A percentile compares a stretch with the other conserved stretches of the same genome.
Conservation (phyloP, 768 basidiomycete species). For the Omphalotus guepiniiformis region DNA sequence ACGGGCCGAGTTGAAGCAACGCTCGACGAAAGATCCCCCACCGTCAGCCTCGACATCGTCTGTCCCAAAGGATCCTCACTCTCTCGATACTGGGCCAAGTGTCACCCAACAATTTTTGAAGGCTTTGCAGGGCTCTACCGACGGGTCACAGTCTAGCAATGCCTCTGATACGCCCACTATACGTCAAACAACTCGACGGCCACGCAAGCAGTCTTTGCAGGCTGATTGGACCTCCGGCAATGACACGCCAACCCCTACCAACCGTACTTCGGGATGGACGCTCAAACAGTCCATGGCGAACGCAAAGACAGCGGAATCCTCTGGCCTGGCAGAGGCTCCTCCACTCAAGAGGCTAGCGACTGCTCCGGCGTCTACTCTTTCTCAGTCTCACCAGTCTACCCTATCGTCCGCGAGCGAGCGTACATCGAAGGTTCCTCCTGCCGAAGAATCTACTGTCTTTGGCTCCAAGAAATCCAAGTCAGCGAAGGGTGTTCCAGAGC, state of each 20-base stretch:
- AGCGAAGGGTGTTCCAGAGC: background rate
- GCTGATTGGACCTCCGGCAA: conserved; percentile 6
- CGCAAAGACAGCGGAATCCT: background rate
- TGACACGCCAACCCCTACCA: conserved; percentile 7
- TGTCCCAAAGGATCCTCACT: no score
- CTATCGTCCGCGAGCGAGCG: background rate
- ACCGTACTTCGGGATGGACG: conserved; percentile 1
- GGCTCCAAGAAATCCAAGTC: background rate
- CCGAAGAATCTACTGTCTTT: background rate
- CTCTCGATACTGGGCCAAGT: background rate
- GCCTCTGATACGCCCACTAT: conserved; percentile 7
- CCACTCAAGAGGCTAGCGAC: conserved; percentile 7
- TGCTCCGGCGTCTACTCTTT: background rate
- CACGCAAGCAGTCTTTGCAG: conserved; percentile 1
- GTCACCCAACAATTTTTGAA: background rate
- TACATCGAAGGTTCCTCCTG: no score
- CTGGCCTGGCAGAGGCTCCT: background rate
- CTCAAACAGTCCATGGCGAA: background rate
- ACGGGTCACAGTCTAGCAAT: background rate
- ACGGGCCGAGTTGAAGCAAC: conserved; percentile 19
- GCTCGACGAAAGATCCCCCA: background rate
- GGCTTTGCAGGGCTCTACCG: background rate
- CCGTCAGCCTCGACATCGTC: no score
- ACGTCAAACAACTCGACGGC: conserved; percentile 2
- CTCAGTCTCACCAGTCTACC: background rate